Percentiles rank a stretch among this genome's conserved stretches.
Conservation (phyloP, 2,329 filamentous ascomycete species). For the Colletotrichum sp. region DNA sequence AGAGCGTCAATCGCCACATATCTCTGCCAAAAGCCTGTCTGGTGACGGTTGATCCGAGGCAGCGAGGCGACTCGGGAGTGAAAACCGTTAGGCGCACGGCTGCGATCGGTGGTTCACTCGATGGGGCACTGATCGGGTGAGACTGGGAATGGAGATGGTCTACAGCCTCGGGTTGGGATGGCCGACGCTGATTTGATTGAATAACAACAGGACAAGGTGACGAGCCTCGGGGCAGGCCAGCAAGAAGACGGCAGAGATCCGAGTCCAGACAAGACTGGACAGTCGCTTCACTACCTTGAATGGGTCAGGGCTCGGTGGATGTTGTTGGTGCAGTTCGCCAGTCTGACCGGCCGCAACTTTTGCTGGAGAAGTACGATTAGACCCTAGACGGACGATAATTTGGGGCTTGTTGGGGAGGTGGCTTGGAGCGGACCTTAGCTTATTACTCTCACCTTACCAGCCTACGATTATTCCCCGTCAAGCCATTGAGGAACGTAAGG, state of each 20-base stretch:
- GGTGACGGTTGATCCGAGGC: not conserved
- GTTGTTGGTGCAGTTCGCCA: constrained; percentile 3
- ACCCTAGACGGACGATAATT: constrained; percentile 19
- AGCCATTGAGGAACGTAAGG: not conserved
- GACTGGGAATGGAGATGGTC: not conserved
- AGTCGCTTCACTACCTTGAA: not conserved
- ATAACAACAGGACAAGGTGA: not conserved
- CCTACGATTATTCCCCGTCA: not conserved
- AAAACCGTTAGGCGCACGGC: not conserved
- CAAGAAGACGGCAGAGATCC: not conserved
- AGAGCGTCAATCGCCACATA: constrained; percentile 2
- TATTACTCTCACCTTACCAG: not conserved
- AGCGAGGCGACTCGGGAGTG: not conserved
- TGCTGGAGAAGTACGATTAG: constrained; percentile 1
- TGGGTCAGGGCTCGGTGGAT: not conserved
- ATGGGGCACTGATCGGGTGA: not conserved
- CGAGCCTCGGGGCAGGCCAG: not conserved
- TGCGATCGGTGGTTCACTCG: not conserved
- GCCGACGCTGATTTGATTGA: not conserved
- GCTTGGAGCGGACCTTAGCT: constrained; percentile 3
- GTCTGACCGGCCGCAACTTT: not conserved
- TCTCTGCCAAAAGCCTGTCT: not conserved
- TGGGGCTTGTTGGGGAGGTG: constrained; percentile 17
- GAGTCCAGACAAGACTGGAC: not conserved
- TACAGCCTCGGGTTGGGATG: not conserved